These are phyloP conservation scores for Myochromella boudieri DNA, from an alignment of 768 basidiomycete genomes.

Conservation along the genomic window DNA sequence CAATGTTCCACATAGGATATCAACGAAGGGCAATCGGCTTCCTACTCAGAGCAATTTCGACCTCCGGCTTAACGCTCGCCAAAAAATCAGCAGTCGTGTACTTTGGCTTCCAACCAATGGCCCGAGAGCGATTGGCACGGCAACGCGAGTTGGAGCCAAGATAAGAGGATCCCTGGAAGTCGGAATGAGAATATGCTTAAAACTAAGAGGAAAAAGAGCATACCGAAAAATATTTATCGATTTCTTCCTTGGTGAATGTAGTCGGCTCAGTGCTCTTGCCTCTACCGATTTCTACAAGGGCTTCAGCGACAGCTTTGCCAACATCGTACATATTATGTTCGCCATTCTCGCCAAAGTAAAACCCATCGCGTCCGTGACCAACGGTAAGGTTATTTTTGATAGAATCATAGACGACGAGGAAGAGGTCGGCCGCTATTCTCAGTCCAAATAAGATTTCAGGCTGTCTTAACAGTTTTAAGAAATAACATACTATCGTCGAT, in stretches of 20 bases:
- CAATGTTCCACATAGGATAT: no score
- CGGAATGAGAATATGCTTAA: not conserved
- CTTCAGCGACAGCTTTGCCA: slow-evolving; percentile 36
- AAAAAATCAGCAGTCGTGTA: slow-evolving; percentile 40
- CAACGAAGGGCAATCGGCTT: no score
- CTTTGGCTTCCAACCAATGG: slow-evolving; percentile 46
- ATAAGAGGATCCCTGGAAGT: slow-evolving; percentile 28
- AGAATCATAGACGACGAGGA: slow-evolving; percentile 37
- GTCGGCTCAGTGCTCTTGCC: slow-evolving; percentile 39
- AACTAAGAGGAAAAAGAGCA: no score
- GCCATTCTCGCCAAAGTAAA: slow-evolving; percentile 53
- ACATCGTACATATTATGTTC: slow-evolving; percentile 46
- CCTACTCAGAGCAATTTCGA: no score
- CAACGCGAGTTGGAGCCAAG: slow-evolving; percentile 42
- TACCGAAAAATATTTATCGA: slow-evolving; percentile 39
- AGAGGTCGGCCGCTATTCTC: slow-evolving; percentile 34
- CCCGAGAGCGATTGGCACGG: slow-evolving; percentile 31
- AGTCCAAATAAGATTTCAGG: no score
- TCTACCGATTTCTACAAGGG: slow-evolving; percentile 36
- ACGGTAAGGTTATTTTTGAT: slow-evolving; percentile 26
- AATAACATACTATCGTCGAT: slow-evolving; percentile 52
- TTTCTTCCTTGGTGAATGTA: slow-evolving; percentile 44
- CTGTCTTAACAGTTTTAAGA: no score
- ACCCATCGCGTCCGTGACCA: slow-evolving; percentile 49
- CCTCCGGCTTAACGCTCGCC: slow-evolving; percentile 39